Evolutionary conservation across 345 rosid genomes (phyloP).

Genomic region (Fremontodendron californicum): DNA sequence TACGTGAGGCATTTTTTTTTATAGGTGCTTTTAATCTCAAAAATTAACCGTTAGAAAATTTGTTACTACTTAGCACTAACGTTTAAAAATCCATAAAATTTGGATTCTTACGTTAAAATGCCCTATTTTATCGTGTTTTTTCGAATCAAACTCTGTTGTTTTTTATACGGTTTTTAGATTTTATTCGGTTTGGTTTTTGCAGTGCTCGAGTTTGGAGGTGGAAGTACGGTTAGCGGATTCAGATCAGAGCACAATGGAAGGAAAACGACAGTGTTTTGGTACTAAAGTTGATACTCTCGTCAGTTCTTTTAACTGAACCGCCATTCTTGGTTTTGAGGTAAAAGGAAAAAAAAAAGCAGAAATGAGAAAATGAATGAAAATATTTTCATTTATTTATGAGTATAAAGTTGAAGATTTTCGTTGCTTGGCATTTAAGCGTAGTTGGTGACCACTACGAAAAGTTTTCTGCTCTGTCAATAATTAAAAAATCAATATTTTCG

Average conservation of each 20-base stretch:
- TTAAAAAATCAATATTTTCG: constrained; percentile 3
- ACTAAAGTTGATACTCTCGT: neutral
- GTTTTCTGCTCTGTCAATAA: constrained; percentile 17
- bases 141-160: constrained; percentile 4
- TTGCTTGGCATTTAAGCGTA: constrained; percentile 63
- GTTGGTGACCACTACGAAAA: constrained; percentile 39
- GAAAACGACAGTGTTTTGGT: constrained; percentile 18
- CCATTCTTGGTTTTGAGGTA: constrained; percentile 17
- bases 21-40: neutral
- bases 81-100: constrained; percentile 23
- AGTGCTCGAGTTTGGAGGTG: constrained; percentile 26
- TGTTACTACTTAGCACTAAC: constrained; percentile 6
- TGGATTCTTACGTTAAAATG: constrained; percentile 13
- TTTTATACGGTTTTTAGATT: neutral
- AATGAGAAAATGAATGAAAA: neutral
- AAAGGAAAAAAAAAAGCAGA: neutral
- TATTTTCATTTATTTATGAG: neutral
- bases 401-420: neutral
- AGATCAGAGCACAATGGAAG: constrained; percentile 27
- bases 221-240: constrained; percentile 5
- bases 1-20: neutral
- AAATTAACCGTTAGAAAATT: constrained; percentile 17
- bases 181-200: constrained; percentile 14
- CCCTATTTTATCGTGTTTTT: neutral
- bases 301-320: constrained; percentile 13